Percentiles rank a stretch among this genome's conserved stretches.
Conservation (phyloP, 2,329 filamentous ascomycete species). For the Teratosphaeria zuluensis region DNA sequence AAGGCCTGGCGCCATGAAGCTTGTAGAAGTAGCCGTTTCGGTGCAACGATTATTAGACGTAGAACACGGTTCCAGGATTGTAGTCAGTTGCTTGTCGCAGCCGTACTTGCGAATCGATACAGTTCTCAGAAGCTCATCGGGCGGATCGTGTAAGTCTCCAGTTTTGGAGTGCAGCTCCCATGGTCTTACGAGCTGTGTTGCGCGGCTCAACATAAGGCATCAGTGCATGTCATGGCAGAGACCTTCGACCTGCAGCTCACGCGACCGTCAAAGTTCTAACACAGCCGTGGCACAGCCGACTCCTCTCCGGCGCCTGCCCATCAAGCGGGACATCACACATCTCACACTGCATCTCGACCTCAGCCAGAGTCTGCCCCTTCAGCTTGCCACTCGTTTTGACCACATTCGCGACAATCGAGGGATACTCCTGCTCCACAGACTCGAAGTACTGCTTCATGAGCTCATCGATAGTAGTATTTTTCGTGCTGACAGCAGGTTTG, state of each 20-base stretch:
- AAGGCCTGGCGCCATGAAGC: background rate
- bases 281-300: conserved; percentile 62
- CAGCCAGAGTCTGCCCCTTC: conserved; percentile 35
- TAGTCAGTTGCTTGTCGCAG: too few relatives aligned
- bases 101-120: too few relatives aligned
- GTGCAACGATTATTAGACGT: background rate
- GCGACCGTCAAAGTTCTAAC: conserved; percentile 22
- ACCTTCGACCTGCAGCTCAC: background rate
- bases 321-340: conserved; percentile 59
- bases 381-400: conserved; percentile 85
- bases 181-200: too few relatives aligned
- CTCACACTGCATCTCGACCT: conserved; percentile 41
- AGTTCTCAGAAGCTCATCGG: too few relatives aligned
- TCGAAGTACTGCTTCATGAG: conserved; percentile 84
- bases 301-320: conserved; percentile 18
- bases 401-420: conserved; percentile 89
- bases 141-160: too few relatives aligned
- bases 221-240: too few relatives aligned
- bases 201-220: too few relatives aligned
- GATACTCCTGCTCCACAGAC: conserved; percentile 74
- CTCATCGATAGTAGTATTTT: conserved; percentile 79
- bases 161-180: too few relatives aligned
- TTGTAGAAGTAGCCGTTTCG: background rate
- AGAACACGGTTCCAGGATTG: background rate
- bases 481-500: conserved; percentile 48